Base-by-base conservation (phyloP, 805 yeast genomes). In the Wickerhamiella musiphila region DNA sequence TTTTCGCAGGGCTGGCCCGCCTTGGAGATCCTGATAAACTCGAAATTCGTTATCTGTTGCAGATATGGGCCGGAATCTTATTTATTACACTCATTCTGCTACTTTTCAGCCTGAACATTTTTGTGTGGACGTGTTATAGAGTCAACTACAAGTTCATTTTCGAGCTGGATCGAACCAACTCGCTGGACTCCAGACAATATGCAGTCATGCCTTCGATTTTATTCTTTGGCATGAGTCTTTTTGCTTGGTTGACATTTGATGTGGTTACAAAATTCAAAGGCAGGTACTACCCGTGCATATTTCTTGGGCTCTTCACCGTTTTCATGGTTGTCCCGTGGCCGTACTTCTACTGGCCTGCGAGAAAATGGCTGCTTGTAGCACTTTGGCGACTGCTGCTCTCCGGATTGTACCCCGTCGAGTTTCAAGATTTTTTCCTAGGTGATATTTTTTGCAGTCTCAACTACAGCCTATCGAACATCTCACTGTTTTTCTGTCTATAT, bases 331-430 rank as follows among this genome's bases (percentile, higher is more conserved):
- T 73, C 53, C 94, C 94, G 1, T 59, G 73, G 7, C 60, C 64
- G 31, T 58, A 66, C 2, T 53, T 72, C 26, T 73, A 60, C 44
- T 61, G 66, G 23, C 54, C 67, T n/a, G 65, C 93, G 7, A 64
- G 95, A 42, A 63, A 63, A 36, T 90, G 95, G 95, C 45, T 86
- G 2, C 58, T 75, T 13, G 55, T 73, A 10, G 73, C 92, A 0
- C 35, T 73, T 1, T 68, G 84, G 63, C 63, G 98, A 46, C 57
- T 90, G 30, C 20, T 75, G 0, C 60, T 78, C 7, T 77, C 93
- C 1, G 96, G 96, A 0, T 60, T 83, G 26, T 90, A 76, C 47
- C 94, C 96, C 0, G 95, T 90, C 33, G 96, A 86, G 55, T 90
- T 90, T 49, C 65, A 84, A 35, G 98, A 90, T 54, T 86, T 90